Percentiles rank a stretch among this genome's conserved stretches.
Evolutionary conservation across 495 filamentous ascomycete species (phyloP).

Genomic region (Hyaloscypha hepaticicola): DNA sequence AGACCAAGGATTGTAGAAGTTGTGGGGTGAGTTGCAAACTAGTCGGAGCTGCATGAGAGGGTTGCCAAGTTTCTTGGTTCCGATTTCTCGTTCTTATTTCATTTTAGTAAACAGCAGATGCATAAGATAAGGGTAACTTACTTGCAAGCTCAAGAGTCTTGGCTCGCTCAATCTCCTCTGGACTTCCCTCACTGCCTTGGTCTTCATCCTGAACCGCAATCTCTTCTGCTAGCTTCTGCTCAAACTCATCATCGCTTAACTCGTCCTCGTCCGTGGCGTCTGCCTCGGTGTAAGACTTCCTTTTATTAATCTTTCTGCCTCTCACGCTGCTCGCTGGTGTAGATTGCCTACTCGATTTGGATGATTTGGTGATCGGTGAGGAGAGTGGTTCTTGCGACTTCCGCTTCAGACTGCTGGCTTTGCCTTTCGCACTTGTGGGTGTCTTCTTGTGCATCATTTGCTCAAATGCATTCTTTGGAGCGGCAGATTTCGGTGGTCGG

Average conservation of each 20-base stretch:
- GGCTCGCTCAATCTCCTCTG: slow-evolving; percentile 64
- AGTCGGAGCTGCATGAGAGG: slow-evolving; percentile 90
- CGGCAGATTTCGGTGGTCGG: neutral
- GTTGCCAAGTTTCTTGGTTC: slow-evolving; percentile 93
- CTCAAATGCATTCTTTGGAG: slow-evolving; percentile 30
- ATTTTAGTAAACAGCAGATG: slow-evolving; percentile 26
- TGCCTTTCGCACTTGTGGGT: slow-evolving; percentile 31
- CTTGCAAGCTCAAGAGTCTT: slow-evolving; percentile 76
- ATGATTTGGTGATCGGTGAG: slow-evolving; percentile 55
- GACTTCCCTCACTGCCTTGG: slow-evolving; percentile 39
- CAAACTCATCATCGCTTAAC: slow-evolving; percentile 73
- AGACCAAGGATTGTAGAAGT: slow-evolving; percentile 92
- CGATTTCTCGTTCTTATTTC: slow-evolving; percentile 66
- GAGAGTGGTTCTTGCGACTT: slow-evolving; percentile 39
- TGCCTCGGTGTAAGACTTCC: slow-evolving; percentile 49
- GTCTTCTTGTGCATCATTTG: slow-evolving; percentile 28
- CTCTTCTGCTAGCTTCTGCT: slow-evolving; percentile 64
- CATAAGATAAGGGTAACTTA: slow-evolving; percentile 37
- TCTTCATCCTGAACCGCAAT: slow-evolving; percentile 48
- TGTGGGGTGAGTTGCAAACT: slow-evolving; percentile 89
- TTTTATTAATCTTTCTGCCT: slow-evolving; percentile 39
- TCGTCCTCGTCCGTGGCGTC: slow-evolving; percentile 65
- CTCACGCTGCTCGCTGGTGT: slow-evolving; percentile 60
- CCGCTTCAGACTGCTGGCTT: slow-evolving; percentile 41
- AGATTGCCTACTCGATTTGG: slow-evolving; percentile 67